phyloP scores from a whole-genome alignment of 2,329 filamentous ascomycete genomes.

The Zopfia rhizophila region DNA sequence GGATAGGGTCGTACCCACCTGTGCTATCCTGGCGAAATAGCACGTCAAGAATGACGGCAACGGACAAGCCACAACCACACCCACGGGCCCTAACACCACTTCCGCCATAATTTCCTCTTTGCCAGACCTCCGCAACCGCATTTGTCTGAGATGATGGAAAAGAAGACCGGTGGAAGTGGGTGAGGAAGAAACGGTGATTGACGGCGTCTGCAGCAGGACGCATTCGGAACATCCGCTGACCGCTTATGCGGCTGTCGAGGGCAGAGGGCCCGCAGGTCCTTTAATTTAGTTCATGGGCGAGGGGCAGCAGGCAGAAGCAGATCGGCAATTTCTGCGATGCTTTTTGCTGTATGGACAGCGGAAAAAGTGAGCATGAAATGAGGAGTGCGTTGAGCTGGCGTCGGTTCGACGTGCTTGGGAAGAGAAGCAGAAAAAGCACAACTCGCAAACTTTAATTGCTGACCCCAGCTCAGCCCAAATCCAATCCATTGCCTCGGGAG shows the following conservation, averaged over 20 bases:
- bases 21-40: conserved; percentile 19
- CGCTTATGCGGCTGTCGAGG: conserved; percentile 33
- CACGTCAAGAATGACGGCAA: conserved; percentile 9
- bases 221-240: conserved; percentile 38
- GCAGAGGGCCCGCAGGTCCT: conserved; percentile 1
- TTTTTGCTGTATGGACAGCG: neutral
- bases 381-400: too few species aligned
- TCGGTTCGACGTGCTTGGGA: too few species aligned
- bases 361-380: conserved; percentile 5
- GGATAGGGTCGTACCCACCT: conserved; percentile 11
- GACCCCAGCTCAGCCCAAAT: conserved; percentile 37
- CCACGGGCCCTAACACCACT: too few species aligned
- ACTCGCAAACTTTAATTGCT: conserved; percentile 37
- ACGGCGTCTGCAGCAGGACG: conserved; percentile 45
- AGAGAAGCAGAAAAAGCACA: conserved; percentile 30
- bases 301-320: conserved; percentile 7
- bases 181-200: conserved; percentile 32
- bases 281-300: too few species aligned
- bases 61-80: conserved; percentile 22
- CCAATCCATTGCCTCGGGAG: conserved; percentile 31
- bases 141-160: too few species aligned
- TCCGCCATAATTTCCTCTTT: too few species aligned
- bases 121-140: too few species aligned
- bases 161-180: conserved; percentile 27
- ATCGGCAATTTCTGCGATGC: conserved; percentile 2